These are phyloP conservation scores for Spathaspora boniae DNA, from an alignment of 805 yeast genomes.

Conservation along the genomic window DNA sequence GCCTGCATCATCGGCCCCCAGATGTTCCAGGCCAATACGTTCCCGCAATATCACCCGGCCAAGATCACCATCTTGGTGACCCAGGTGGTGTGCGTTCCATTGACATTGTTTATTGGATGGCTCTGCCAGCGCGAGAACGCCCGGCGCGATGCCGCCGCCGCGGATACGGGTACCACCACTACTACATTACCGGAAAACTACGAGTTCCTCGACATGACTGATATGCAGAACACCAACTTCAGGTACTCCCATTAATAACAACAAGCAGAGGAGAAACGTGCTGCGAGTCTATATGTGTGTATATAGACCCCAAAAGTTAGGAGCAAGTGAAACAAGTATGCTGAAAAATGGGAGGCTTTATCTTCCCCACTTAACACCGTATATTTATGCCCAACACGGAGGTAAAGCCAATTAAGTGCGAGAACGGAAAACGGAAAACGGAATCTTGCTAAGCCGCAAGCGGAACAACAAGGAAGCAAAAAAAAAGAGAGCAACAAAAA, in stretches of 20 bases:
- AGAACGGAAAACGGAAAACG: too few relatives aligned
- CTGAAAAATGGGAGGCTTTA: too few relatives aligned
- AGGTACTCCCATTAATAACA: conserved; percentile 44
- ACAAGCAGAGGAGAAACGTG: not conserved
- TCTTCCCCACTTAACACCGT: too few relatives aligned
- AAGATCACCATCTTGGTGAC: conserved; percentile 54
- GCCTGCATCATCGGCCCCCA: conserved; percentile 70
- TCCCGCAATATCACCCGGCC: conserved; percentile 57
- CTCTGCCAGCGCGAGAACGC: conserved; percentile 48
- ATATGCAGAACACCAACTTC: conserved; percentile 53
- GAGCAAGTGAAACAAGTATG: too few relatives aligned
- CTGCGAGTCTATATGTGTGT: too few relatives aligned
- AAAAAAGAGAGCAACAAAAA: too few relatives aligned
- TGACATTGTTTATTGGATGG: conserved; percentile 40
- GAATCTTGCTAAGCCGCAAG: too few relatives aligned
- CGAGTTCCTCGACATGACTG: conserved; percentile 57
- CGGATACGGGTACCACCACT: conserved; percentile 1
- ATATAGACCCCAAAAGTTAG: too few relatives aligned
- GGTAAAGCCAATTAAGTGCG: too few relatives aligned
- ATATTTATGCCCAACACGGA: too few relatives aligned
- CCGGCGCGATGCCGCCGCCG: conserved; percentile 40
- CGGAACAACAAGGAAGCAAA: too few relatives aligned
- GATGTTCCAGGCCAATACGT: conserved; percentile 51
- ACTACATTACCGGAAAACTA: conserved; percentile 33
- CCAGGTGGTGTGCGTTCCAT: conserved; percentile 43